phyloP scores from a whole-genome alignment of 2,329 filamentous ascomycete genomes.

The Parastagonospora nodorum region DNA sequence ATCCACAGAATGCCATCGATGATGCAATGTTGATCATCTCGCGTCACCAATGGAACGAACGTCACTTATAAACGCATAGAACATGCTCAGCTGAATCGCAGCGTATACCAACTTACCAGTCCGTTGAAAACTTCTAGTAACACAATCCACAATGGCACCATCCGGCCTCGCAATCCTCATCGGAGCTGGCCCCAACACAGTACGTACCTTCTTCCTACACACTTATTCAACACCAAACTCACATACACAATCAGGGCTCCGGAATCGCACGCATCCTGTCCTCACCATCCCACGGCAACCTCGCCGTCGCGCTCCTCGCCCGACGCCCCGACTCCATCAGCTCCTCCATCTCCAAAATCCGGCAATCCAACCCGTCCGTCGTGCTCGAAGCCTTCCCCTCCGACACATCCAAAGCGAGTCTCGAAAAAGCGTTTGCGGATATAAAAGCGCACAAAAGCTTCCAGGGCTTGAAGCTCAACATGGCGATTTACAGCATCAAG shows the following conservation, averaged over 20 bases:
- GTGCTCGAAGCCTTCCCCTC: constrained; percentile 59
- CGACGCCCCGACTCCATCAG: constrained; percentile 54
- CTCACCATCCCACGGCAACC: constrained; percentile 56
- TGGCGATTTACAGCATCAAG: constrained; percentile 63
- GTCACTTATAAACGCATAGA: neutral
- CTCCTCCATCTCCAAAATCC: constrained; percentile 50
- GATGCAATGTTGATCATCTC: constrained; percentile 1
- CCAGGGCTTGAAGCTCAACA: constrained; percentile 54
- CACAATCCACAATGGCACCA: constrained; percentile 25
- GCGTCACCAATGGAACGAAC: neutral
- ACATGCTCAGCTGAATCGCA: neutral
- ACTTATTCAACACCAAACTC: neutral
- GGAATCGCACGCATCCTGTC: constrained; percentile 63
- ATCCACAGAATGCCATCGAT: neutral
- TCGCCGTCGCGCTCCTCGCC: constrained; percentile 61
- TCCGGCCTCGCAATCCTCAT: constrained; percentile 41
- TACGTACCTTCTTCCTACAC: constrained; percentile 7
- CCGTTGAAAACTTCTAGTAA: neutral
- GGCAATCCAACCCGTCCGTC: constrained; percentile 48
- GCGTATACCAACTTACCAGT: neutral
- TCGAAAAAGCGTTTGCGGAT: constrained; percentile 55
- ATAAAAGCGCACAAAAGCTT: constrained; percentile 58
- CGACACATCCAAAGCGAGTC: constrained; percentile 54
- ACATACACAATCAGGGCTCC: constrained; percentile 48
- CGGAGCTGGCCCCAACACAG: constrained; percentile 40